Evolutionary conservation across 176 grass and related monocot genomes (phyloP).

Genomic region (Oryza coarctata): DNA sequence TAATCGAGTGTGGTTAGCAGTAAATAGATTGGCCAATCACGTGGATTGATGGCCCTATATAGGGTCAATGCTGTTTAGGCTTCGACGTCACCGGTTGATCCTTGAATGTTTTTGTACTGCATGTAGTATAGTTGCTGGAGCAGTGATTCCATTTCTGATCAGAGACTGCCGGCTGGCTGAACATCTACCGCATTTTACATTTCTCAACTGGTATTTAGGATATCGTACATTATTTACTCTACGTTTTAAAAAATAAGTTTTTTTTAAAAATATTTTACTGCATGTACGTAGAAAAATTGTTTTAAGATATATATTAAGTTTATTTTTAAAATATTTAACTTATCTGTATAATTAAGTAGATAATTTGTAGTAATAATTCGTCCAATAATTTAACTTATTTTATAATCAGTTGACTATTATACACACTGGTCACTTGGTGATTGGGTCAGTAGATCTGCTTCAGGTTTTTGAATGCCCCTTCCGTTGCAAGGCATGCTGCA

Average conservation of each 20-base stretch:
- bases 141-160: neutral
- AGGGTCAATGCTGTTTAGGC: neutral
- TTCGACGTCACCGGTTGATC: neutral
- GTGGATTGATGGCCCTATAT: neutral
- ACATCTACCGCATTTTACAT: too few species aligned
- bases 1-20: neutral
- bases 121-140: neutral
- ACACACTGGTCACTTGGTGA: neutral
- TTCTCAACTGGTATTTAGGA: too few species aligned
- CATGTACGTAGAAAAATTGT: too few species aligned
- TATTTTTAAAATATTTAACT: too few species aligned
- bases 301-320: too few species aligned
- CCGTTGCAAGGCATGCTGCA: neutral
- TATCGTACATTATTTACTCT: too few species aligned
- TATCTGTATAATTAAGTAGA: too few species aligned
- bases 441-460: neutral
- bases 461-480: neutral
- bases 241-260: too few species aligned
- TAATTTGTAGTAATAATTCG: too few species aligned
- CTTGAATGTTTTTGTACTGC: neutral
- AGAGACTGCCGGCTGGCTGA: too few species aligned
- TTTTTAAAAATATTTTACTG: too few species aligned
- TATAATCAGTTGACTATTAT: neutral
- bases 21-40: neutral
- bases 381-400: too few species aligned